Conservation (phyloP, 345 rosid genomes). For the Arabidopsis thaliana region TAIR10.1 NC_003075.7:18200001-18200500, state of each 20-base stretch:
- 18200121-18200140: conserved; percentile 94
- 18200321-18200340: too few relatives aligned
- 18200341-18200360: conserved; percentile 5
- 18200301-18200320: too few relatives aligned
- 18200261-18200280: too few relatives aligned
- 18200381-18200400: background rate
- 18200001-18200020: background rate
- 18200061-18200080: conserved; percentile 99
- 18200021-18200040: background rate
- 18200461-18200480: background rate
- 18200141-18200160: conserved; percentile 59
- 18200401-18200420: background rate
- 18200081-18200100: conserved; percentile 98
- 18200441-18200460: background rate
- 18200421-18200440: background rate
- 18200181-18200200: conserved; percentile 13
- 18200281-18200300: too few relatives aligned
- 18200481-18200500: conserved; percentile 8
- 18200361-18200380: background rate
- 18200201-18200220: conserved; percentile 15
- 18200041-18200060: conserved; percentile 35
- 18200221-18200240: conserved; percentile 2
- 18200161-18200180: conserved; percentile 16
- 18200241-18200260: background rate
- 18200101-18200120: conserved; percentile 93